A percentile compares a stretch with the other conserved stretches of the same genome.
phyloP scores from a whole-genome alignment of 805 yeast genomes.

The Saturnispora zaruensis region DNA sequence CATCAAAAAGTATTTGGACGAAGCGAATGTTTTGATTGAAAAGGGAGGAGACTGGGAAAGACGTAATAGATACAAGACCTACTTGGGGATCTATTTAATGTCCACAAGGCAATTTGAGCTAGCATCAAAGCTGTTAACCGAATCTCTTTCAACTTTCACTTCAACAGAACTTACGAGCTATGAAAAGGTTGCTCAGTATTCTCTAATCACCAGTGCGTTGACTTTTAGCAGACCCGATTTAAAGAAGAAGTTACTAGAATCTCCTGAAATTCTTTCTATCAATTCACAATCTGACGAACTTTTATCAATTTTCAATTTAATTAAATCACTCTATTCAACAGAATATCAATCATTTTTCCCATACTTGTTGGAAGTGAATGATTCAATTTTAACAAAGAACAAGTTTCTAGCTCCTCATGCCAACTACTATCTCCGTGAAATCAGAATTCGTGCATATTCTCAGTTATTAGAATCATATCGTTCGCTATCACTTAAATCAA shows the following conservation, averaged over 20 bases:
- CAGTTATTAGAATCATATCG: conserved; percentile 92
- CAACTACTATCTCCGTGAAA: conserved; percentile 77
- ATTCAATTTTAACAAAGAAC: conserved; percentile 55
- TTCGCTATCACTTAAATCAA: conserved; percentile 78
- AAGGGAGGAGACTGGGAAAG: conserved; percentile 99
- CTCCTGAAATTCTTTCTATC: conserved; percentile 85
- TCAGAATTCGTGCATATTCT: conserved; percentile 90
- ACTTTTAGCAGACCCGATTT: conserved; percentile 76
- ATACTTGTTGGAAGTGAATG: conserved; percentile 68
- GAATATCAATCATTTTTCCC: conserved; percentile 78
- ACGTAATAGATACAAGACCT: conserved; percentile 88
- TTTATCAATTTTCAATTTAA: conserved; percentile 73
- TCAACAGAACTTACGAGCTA: conserved; percentile 84
- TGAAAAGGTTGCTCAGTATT: conserved; percentile 82
- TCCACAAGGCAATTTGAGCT: conserved; percentile 80
- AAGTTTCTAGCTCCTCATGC: conserved; percentile 70
- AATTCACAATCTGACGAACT: conserved; percentile 61
- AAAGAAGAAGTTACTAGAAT: conserved; percentile 78
- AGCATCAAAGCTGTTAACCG: conserved; percentile 79
- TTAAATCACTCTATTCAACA: conserved; percentile 80
- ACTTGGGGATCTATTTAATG: conserved; percentile 73
- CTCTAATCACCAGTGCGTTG: conserved; percentile 81
- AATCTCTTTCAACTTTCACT: conserved; percentile 90
- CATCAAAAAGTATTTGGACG: conserved; percentile 64
- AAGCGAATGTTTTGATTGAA: conserved; percentile 68